Evolutionary conservation across 2,329 filamentous ascomycete species (phyloP), one percentile per base, ranked within the genome.

Genomic region (Dendrostoma leiphaemia): DNA sequence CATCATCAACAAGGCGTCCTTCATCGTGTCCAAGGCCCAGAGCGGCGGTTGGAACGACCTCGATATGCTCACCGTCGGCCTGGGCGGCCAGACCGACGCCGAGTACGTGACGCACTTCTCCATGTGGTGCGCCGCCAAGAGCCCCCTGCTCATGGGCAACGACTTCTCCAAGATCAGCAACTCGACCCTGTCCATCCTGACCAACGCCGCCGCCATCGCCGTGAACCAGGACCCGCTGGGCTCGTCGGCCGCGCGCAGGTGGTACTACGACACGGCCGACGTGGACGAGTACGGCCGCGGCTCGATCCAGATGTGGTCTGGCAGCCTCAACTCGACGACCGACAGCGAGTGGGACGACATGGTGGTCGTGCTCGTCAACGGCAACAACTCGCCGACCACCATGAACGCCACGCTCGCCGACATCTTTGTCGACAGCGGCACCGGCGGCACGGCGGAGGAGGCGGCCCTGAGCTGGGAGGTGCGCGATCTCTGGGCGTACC

Each of bases 401-500:
- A 74, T 84, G 74, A 77, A 76, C 52, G 77, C 75, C 17, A 75
- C 76, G 1, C 70, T 81, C 3, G 67, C 68, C 19, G 79, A 83
- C 37, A 76, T 83, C 51, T 83, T 83, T 65, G 64, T 76, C 46
- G 75, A 79, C 57, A 67, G 68, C 32, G 74, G 75, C 4, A 70
- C 71, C 0, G 67, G 64, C 1, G 73, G 72, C 23, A 73, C 73
- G 1, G 74, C 74, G 0, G 54, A 64, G 1, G 68, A 79, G 63
- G 64, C 74, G 0, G 62, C 67, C 23, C 64, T 72, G 58, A 67
- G 65, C 0, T 83, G 78, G 78, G 78, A 81, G 57, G 67, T 83
- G 6, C 76, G 75, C 45, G 79, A 83, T 62, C 67, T 83, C 1
- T 83, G 80, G 80, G 78, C 72, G 4, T 75, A 77, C 56, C 69